Base-by-base conservation (phyloP, 1,284 basidiomycete genomes). In the Quambalaria eucalypti region DNA sequence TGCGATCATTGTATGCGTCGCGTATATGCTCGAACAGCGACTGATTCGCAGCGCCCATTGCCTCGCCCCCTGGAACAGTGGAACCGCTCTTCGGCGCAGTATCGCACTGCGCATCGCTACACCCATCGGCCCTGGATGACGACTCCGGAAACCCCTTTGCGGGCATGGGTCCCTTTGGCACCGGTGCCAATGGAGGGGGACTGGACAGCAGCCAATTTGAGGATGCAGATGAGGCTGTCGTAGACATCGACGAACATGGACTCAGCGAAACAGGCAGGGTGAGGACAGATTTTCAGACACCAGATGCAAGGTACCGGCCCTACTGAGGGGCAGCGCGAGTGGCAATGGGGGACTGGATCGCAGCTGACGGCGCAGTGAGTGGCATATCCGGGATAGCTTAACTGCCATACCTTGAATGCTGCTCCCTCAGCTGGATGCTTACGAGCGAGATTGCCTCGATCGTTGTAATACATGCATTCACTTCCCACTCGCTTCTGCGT, bases 201-300 rank as follows among this genome's bases (percentile, higher is more conserved):
- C 50, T 83, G 82, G n/a, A n/a, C n/a, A n/a, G n/a, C n/a, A n/a
- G n/a, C n/a, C 42, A 46, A 16, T 82, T 84, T 60, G 78, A 85
- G 59, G 82, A 85, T 61, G 72, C 79, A 2, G 51, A 48, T 8
- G 55, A 53, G 6, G 58, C 25, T 25, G n/a, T n/a, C n/a, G 42
- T 3, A 8, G 9, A 33, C 23, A 26, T 44, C 29, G 33, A 44
- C 28, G 39, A 50, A 9, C 56, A 39, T 77, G 85, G 84, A 30
- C 81, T 87, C 60, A 87, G 83, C 72, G 85, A 87, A 78, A 84
- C 85, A 65, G 90, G 90, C 79, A 86, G 87, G 87, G 89, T 93
- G 85, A 89, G 89, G 84, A 86, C 84, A 77, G 84, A 88, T 86
- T 88, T 87, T 77, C 77, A 83, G 78, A 85, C 84, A 79, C 77